Evolutionary conservation across 75 land plant genomes (phyloP).

Genomic region (Isoetes taiwanensis): DNA sequence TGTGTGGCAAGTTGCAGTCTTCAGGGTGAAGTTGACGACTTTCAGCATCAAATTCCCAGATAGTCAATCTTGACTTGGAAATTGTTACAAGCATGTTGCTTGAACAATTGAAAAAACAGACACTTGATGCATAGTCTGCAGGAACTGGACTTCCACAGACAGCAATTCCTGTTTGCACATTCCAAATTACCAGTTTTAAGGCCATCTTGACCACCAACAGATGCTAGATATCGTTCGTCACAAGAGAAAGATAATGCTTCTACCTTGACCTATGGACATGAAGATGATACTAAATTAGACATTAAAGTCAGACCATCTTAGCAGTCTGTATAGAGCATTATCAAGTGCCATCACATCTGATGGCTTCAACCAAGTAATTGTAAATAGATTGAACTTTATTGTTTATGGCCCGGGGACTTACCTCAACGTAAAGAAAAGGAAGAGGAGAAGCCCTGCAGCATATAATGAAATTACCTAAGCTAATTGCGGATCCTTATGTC

Average conservation of each 20-base stretch:
- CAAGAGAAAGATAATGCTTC: conserved; percentile 25
- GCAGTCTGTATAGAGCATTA: too few species aligned
- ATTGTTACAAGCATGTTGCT: conserved; percentile 24
- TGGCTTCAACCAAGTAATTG: background rate
- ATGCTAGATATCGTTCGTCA: conserved; percentile 21
- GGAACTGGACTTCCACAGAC: conserved; percentile 34
- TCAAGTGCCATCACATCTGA: background rate
- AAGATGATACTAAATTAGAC: background rate
- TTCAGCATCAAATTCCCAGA: conserved; percentile 23
- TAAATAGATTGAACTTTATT: background rate
- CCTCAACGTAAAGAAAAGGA: background rate
- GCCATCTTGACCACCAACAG: conserved; percentile 29
- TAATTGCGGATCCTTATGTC: too few species aligned
- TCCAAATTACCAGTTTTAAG: conserved; percentile 31
- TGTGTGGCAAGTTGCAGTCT: conserved; percentile 14
- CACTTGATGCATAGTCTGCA: conserved; percentile 17
- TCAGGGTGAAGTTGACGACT: conserved; percentile 18
- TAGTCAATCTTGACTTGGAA: conserved; percentile 9
- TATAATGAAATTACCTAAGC: too few species aligned
- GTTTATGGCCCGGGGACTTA: too few species aligned
- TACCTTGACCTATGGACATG: conserved; percentile 21
- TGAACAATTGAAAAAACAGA: conserved; percentile 15
- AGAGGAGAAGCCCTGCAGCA: background rate
- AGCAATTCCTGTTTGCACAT: conserved; percentile 25
- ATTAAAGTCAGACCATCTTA: background rate